phyloP scores from a whole-genome alignment of 1,139 yeast genomes.

The Candida freyschussii region DNA sequence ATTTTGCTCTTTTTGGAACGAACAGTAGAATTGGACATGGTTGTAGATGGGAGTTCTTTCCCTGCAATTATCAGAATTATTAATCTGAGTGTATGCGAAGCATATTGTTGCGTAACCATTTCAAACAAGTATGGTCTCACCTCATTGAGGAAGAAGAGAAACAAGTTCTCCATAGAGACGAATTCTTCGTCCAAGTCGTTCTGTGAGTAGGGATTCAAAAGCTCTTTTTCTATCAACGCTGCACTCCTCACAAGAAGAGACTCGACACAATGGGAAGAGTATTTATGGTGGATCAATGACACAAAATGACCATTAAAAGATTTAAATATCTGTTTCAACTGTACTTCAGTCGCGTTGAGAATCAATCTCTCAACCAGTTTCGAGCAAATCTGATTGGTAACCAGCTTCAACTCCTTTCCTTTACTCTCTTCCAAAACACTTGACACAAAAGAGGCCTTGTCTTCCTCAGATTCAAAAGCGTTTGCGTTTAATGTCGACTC shows the following conservation, averaged over 20 bases:
- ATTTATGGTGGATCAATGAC: conserved; percentile 79
- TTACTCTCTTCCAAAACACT: conserved; percentile 81
- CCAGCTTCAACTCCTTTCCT: conserved; percentile 89
- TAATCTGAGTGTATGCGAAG: conserved; percentile 81
- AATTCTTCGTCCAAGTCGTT: conserved; percentile 34
- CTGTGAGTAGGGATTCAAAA: conserved; percentile 33
- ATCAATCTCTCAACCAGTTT: conserved; percentile 85
- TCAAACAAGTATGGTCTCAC: conserved; percentile 51
- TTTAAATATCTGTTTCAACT: conserved; percentile 59
- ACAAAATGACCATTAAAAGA: conserved; percentile 69
- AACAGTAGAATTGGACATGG: conserved; percentile 65
- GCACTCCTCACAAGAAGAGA: conserved; percentile 77
- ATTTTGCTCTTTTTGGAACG: conserved; percentile 84
- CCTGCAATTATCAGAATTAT: conserved; percentile 71
- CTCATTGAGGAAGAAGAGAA: conserved; percentile 62
- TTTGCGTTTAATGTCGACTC: conserved; percentile 80
- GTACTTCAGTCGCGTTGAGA: conserved; percentile 58
- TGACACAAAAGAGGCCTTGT: conserved; percentile 62
- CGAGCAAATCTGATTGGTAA: conserved; percentile 92
- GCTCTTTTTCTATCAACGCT: conserved; percentile 70
- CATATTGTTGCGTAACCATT: conserved; percentile 73
- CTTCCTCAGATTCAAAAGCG: conserved; percentile 73
- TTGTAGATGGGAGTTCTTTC: conserved; percentile 72
- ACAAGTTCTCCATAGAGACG: conserved; percentile 58
- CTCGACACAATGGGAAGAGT: conserved; percentile 91